Percentiles rank a stretch among this genome's conserved stretches.
phyloP scores from a whole-genome alignment of 768 basidiomycete genomes.

The Boletus pseudo-olivaceus region DNA sequence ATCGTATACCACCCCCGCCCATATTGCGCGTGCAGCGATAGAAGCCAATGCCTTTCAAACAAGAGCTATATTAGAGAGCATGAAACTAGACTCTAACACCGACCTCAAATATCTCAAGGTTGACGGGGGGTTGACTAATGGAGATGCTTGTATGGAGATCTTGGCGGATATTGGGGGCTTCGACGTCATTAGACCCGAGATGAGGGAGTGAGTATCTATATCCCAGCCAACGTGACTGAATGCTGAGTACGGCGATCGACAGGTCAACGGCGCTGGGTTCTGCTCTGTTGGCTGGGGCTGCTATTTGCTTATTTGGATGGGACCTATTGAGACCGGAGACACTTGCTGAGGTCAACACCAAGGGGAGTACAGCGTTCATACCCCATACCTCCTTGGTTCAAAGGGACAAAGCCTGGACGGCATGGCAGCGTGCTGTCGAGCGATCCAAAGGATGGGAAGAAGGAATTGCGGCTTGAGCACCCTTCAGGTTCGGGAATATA shows the following conservation, averaged over 20 bases:
- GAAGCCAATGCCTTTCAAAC: conserved; percentile 98
- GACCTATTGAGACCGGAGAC: conserved; percentile 81
- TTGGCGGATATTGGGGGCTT: conserved; percentile 91
- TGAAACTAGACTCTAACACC: conserved; percentile 83
- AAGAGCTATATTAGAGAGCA: conserved; percentile 90
- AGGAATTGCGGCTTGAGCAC: conserved; percentile 34
- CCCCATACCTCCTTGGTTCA: conserved; percentile 51
- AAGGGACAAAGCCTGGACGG: conserved; percentile 63
- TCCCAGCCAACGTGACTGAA: background rate
- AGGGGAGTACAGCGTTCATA: conserved; percentile 68
- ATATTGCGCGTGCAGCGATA: conserved; percentile 91
- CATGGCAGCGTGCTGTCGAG: conserved; percentile 89
- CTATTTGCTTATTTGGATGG: conserved; percentile 89
- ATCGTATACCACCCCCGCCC: conserved; percentile 85
- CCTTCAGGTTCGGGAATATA: background rate
- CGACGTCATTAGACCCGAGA: conserved; percentile 86
- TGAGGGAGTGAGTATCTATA: conserved; percentile 77
- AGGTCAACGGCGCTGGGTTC: conserved; percentile 96
- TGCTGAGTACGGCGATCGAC: background rate
- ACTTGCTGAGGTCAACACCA: conserved; percentile 81
- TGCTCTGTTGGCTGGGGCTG: conserved; percentile 88
- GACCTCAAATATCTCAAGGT: conserved; percentile 87
- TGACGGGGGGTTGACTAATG: conserved; percentile 98
- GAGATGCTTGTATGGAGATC: conserved; percentile 82
- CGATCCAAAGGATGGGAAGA: conserved; percentile 81